phyloP scores from a whole-genome alignment of 1,284 basidiomycete genomes.

The Microstroma glucosiphilum region DNA sequence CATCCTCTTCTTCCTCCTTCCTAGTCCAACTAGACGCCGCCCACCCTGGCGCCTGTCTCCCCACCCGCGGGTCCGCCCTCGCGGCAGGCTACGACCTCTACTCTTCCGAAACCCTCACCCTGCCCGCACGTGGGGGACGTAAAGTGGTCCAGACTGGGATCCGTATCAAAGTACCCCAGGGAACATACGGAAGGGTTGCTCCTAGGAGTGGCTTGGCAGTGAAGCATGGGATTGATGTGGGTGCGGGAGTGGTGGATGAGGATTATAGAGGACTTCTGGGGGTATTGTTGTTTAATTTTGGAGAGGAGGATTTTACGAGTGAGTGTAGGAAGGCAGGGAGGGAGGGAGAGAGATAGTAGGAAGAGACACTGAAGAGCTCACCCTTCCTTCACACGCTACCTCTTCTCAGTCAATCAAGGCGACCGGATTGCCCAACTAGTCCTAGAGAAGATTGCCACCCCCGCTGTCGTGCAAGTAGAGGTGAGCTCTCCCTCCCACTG shows the following conservation, averaged over 20 bases:
- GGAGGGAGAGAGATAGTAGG: too few relatives aligned
- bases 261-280: slow-evolving; percentile 90
- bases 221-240: slow-evolving; percentile 94
- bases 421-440: slow-evolving; percentile 93
- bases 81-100: slow-evolving; percentile 94
- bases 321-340: slow-evolving; percentile 21
- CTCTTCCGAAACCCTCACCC: slow-evolving; percentile 57
- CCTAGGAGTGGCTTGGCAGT: slow-evolving; percentile 83
- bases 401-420: slow-evolving; percentile 57
- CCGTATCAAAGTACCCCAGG: slow-evolving; percentile 81
- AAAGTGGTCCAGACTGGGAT: slow-evolving; percentile 83
- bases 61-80: slow-evolving; percentile 75
- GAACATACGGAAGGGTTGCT: slow-evolving; percentile 91
- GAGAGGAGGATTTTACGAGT: slow-evolving; percentile 79
- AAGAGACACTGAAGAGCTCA: too few relatives aligned
- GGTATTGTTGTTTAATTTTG: slow-evolving; percentile 87
- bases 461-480: slow-evolving; percentile 75
- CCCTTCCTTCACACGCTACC: too few relatives aligned
- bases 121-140: slow-evolving; percentile 59
- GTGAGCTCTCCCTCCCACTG: slow-evolving; percentile 54
- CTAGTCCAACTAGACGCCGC: slow-evolving; percentile 76
- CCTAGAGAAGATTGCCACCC: slow-evolving; percentile 80
- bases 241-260: slow-evolving; percentile 91
- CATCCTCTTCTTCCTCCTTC: slow-evolving; percentile 46
- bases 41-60: slow-evolving; percentile 66